Evolutionary conservation across 306 rosid species (phyloP).

Genomic region (Alnus rubra): DNA sequence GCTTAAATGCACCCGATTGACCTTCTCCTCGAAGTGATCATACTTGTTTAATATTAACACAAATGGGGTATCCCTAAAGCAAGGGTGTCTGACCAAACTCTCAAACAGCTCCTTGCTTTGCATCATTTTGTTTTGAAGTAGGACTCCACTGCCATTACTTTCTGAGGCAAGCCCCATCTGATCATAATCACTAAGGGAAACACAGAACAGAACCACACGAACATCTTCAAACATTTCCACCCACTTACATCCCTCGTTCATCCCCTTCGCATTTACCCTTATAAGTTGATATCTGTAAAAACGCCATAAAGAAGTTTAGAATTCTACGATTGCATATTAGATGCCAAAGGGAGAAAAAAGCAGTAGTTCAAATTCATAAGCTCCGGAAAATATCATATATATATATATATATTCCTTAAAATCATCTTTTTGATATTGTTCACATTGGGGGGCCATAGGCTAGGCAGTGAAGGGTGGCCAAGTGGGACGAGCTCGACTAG

Average conservation of each 20-base stretch:
- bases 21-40: conserved; percentile 79
- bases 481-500: neutral
- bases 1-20: conserved; percentile 52
- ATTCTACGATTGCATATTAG: neutral
- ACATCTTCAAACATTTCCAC: conserved; percentile 99
- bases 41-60: conserved; percentile 86
- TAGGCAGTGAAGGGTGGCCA: neutral
- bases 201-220: conserved; percentile 75
- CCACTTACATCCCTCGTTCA: conserved; percentile 95
- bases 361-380: neutral
- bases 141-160: conserved; percentile 64
- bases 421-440: neutral
- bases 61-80: conserved; percentile 83
- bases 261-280: conserved; percentile 94
- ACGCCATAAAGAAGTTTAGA: conserved; percentile 12
- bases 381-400: neutral
- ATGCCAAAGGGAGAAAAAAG: neutral
- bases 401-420: neutral
- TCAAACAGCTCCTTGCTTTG: conserved; percentile 95
- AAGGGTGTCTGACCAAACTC: conserved; percentile 84
- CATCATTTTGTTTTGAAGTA: conserved; percentile 90
- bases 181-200: conserved; percentile 81
- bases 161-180: conserved; percentile 67
- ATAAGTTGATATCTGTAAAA: conserved; percentile 88
- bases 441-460: neutral